Evolutionary conservation across 192 early-diverging fungal species (phyloP), one percentile per base, ranked within the genome.

Genomic region (Backusella westeae): DNA sequence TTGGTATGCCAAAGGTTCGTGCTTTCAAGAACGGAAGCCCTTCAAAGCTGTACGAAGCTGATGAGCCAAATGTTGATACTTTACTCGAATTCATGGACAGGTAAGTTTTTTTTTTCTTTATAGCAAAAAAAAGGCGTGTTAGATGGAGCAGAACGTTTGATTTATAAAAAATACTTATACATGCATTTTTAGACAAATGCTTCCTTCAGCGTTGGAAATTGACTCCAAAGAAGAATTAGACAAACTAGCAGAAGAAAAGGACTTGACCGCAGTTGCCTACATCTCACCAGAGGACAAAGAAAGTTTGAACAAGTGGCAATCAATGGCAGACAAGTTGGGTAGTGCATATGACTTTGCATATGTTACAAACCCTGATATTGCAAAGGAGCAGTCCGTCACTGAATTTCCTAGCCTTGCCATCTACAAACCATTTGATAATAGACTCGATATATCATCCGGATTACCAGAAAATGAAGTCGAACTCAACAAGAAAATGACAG

Each of bases 1-100:
- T 88, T 71, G 95, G 93, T 56, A 97, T 94, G 93, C 96, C 96
- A 14, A 96, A 95, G 9, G 83, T 96, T 75, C 97, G 96, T 85
- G 87, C 97, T 68, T 94, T 95, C 85, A 85, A 90, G 71, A 77
- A 89, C 10, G 96, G 94, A 76, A 79, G 75, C 41, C 56, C 86
- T 39, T 73, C 89, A 69, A 92, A 90, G 52, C 91, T 85, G 68
- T 85, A 96, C 78, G 87, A 85, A 69, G 83, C 85, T 9, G 97
- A 98, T 82, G 85, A 91, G 65, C 80, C 80, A 69, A 91, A 91
- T 8, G 95, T 96, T 85, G 90, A 92, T 67, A 92, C 95, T 38
- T 93, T 97, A 71, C 84, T 98, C 71, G 82, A 29, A 26, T 63
- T 63, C n/a, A 14, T 63, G 21, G 53, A 59, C 4, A 59, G 53